Conservation (phyloP, 1,284 basidiomycete species). For the Leccinum proliferum region DNA sequence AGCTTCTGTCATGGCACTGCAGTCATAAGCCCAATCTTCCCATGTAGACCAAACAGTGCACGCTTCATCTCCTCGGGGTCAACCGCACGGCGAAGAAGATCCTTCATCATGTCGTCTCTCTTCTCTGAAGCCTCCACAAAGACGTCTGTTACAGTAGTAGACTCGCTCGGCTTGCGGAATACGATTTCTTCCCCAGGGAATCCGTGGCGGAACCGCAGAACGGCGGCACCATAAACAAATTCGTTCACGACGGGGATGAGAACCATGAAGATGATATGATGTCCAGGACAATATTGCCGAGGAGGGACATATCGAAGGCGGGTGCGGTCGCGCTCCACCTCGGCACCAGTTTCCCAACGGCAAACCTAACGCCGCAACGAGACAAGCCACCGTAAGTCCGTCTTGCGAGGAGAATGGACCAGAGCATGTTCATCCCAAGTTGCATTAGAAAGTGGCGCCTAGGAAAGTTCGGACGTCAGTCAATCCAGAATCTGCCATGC, state of each 20-base stretch:
- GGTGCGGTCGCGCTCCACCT: slow-evolving; percentile 14
- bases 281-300: slow-evolving; percentile 25
- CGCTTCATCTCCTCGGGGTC: slow-evolving; percentile 28
- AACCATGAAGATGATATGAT: slow-evolving; percentile 24
- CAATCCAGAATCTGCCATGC: neutral
- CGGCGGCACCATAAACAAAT: slow-evolving; percentile 18
- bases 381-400: slow-evolving; percentile 21
- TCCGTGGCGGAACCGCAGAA: slow-evolving; percentile 23
- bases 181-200: slow-evolving; percentile 26
- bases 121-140: slow-evolving; percentile 24
- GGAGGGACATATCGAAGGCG: slow-evolving; percentile 11
- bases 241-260: slow-evolving; percentile 21
- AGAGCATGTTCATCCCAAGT: slow-evolving; percentile 23
- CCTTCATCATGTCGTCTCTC: slow-evolving; percentile 22
- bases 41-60: slow-evolving; percentile 23
- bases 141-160: slow-evolving; percentile 26
- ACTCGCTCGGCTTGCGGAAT: slow-evolving; percentile 27
- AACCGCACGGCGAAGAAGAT: slow-evolving; percentile 24
- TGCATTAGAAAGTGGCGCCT: slow-evolving; percentile 26
- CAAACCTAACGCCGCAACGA: slow-evolving; percentile 26
- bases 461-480: slow-evolving; percentile 3
- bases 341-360: slow-evolving; percentile 19
- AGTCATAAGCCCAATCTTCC: slow-evolving; percentile 31
- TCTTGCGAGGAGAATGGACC: slow-evolving; percentile 20
- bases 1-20: slow-evolving; percentile 25